Percentiles rank a stretch among this genome's conserved stretches.
phyloP scores from a whole-genome alignment of 2,329 filamentous ascomycete species.

The Colletotrichum sp. region DNA sequence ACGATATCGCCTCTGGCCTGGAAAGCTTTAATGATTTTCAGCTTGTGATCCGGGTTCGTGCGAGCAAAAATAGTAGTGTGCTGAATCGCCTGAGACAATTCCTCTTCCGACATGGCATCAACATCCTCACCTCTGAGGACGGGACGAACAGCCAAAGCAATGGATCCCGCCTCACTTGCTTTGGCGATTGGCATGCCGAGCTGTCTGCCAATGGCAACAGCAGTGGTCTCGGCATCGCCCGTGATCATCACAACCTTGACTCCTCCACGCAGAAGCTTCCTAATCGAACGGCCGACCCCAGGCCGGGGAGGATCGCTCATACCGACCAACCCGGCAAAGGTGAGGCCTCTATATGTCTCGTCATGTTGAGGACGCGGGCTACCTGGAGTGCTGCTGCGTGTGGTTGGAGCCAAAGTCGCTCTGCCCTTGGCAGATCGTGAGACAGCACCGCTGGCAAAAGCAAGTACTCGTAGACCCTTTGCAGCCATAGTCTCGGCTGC shows the following conservation, averaged over 20 bases:
- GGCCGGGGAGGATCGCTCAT: slow-evolving; percentile 97
- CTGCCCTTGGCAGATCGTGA: slow-evolving; percentile 48
- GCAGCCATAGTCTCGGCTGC: slow-evolving; percentile 88
- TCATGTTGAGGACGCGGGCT: slow-evolving; percentile 36
- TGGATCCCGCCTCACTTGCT: slow-evolving; percentile 53
- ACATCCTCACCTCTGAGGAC: slow-evolving; percentile 90
- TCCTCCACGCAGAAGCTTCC: slow-evolving; percentile 87
- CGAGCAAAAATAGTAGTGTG: slow-evolving; percentile 94
- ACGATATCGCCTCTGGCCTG: slow-evolving; percentile 95
- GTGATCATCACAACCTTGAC: slow-evolving; percentile 99
- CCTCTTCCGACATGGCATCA: slow-evolving; percentile 87
- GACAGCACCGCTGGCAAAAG: slow-evolving; percentile 85
- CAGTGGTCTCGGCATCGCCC: slow-evolving; percentile 93
- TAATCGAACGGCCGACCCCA: slow-evolving; percentile 87
- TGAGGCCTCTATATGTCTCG: slow-evolving; percentile 80
- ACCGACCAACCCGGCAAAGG: slow-evolving; percentile 90
- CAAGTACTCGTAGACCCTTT: slow-evolving; percentile 87
- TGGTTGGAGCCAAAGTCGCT: slow-evolving; percentile 32
- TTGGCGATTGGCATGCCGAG: slow-evolving; percentile 86
- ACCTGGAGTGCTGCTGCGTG: slow-evolving; percentile 59
- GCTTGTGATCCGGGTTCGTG: slow-evolving; percentile 95
- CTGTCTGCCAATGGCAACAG: slow-evolving; percentile 90
- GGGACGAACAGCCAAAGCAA: slow-evolving; percentile 65
- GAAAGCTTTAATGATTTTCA: slow-evolving; percentile 92
- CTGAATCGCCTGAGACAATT: slow-evolving; percentile 83